Base-by-base conservation (phyloP, 2,329 filamentous ascomycete genomes). In the Macrophomina phaseolina region DNA sequence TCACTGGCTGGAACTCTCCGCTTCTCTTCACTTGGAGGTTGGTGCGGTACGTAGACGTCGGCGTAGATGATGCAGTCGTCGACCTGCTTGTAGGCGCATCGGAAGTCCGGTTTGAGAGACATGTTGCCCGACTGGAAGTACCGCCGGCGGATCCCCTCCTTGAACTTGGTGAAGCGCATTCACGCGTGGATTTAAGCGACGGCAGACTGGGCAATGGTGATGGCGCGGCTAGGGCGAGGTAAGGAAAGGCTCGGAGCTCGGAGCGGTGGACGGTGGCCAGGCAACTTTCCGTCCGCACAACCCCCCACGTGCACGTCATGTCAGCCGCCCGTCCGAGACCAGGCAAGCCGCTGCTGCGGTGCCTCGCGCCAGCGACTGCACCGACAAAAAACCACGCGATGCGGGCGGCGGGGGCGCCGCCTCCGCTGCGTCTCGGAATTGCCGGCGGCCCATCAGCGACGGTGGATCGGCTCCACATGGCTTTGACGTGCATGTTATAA, bases 71-170 rank as follows among this genome's bases (percentile, higher is more conserved):
- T 32, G 65, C 65, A 65, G 28, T 61, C 49, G 7, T 34, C 65
- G 16, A 67, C 55, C 30, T 55, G 48, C 36, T 67, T 67, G 67
- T 68, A 68, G 18, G 36, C 48, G 65, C 64, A 60, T 32, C 64
- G 64, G 14, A 66, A 28, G 32, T 46, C 12, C 18, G 64, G 53
- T 30, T 32, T 60, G 5, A 36, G 5, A 7, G 55, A 6, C 55
- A 58, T 58, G 6, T 42, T 49, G 8, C 42, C 30, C 23, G 56
- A 23, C 32, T 42, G 36, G 30, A 36, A 46, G 34, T 45, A 45
- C 42, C 42, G 42, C 42, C 16, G 11, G 42, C 42, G 42, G 5
- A 45, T 14, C 5, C 42, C 42, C 8, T 45, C 42, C 16, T 45
- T 45, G 11, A 45, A 16, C 9, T 45, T 9, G 12, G 9, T n/a